Evolutionary conservation across 2,329 filamentous ascomycete genomes (phyloP).

Genomic region (Trichophyton equinum): DNA sequence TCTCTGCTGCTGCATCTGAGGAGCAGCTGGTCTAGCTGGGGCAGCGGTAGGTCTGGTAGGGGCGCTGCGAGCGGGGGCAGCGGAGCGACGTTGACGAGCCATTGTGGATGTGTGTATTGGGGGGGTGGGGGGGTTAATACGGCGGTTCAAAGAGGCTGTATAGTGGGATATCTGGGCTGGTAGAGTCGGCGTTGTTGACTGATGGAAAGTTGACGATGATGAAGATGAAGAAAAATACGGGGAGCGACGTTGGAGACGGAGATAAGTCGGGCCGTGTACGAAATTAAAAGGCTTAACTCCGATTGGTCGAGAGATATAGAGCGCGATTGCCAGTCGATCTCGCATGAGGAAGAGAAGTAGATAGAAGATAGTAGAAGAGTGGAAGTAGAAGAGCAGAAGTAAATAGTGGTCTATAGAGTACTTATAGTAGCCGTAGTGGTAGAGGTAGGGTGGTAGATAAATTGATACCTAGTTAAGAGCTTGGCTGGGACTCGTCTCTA

Average conservation of each 20-base stretch:
- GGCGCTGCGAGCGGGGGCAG: slow-evolving; percentile 41
- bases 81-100: slow-evolving; percentile 65
- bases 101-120: slow-evolving; percentile 37
- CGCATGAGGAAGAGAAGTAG: not conserved
- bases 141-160: not conserved
- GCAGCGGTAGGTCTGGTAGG: slow-evolving; percentile 54
- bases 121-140: not conserved
- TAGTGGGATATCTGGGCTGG: not conserved
- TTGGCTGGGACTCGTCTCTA: too few relatives aligned
- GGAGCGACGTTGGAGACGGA: not conserved
- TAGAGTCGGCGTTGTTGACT: not conserved
- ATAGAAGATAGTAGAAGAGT: not conserved
- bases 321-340: not conserved
- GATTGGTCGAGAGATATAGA: not conserved
- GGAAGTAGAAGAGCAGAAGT: not conserved
- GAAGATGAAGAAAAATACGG: not conserved
- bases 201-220: not conserved
- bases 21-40: slow-evolving; percentile 42
- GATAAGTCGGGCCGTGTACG: not conserved
- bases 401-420: not conserved
- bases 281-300: not conserved
- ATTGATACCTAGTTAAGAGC: too few relatives aligned
- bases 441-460: too few relatives aligned
- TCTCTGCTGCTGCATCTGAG: slow-evolving; percentile 44
- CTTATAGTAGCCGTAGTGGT: not conserved